Conservation (phyloP, 2,329 filamentous ascomycete species). For the Cercospora janseana region DNA sequence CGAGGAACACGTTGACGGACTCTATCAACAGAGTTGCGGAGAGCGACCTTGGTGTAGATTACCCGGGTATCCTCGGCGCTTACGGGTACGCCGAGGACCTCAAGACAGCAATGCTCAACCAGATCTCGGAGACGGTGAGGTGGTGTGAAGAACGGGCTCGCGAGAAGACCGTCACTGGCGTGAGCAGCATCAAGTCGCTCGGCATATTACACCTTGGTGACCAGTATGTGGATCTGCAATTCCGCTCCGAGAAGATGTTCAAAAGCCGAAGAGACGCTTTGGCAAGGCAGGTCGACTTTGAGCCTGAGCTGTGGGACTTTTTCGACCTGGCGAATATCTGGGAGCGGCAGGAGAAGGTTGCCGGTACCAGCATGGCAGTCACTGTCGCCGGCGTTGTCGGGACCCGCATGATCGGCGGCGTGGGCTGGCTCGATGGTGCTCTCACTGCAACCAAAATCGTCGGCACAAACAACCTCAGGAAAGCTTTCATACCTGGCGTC, state of each 20-base stretch:
- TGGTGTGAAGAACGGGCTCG: constrained; percentile 85
- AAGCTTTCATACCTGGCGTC: constrained; percentile 76
- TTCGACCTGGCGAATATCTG: constrained; percentile 80
- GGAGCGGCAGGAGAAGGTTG: constrained; percentile 90
- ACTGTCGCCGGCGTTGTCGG: constrained; percentile 86
- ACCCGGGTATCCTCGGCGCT: constrained; percentile 78
- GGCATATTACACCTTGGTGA: constrained; percentile 85
- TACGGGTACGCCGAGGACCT: constrained; percentile 93
- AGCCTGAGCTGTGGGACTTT: constrained; percentile 89
- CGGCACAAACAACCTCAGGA: constrained; percentile 75
- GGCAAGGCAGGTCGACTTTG: constrained; percentile 79
- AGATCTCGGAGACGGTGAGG: constrained; percentile 75
- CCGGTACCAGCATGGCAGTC: constrained; percentile 89
- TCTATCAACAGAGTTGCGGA: constrained; percentile 76
- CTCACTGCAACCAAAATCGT: constrained; percentile 77
- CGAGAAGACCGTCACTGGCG: constrained; percentile 70
- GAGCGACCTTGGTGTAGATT: constrained; percentile 74
- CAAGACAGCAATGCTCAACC: constrained; percentile 85
- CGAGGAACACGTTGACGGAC: constrained; percentile 69
- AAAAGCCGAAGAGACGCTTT: constrained; percentile 75
- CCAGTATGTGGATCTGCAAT: constrained; percentile 79
- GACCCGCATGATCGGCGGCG: constrained; percentile 74
- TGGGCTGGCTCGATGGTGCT: constrained; percentile 85
- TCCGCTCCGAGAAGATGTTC: constrained; percentile 94
- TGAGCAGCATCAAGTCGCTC: constrained; percentile 82